Base-by-base conservation (phyloP, 2,329 filamentous ascomycete species). In the Aureobasidium vineae region DNA sequence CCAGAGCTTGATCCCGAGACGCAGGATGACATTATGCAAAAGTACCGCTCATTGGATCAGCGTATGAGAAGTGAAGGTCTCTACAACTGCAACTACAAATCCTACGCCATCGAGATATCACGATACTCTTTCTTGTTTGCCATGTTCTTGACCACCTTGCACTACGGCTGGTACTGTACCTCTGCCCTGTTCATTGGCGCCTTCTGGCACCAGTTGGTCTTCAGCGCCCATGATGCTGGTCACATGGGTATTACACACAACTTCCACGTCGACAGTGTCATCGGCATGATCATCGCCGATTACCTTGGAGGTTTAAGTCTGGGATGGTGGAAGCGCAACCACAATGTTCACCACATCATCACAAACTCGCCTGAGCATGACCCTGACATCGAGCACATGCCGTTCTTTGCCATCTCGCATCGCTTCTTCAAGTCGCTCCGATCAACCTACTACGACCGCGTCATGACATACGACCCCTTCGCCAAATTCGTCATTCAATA, bases 221-320 rank as follows among this genome's bases (percentile, higher is more conserved):
- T 99, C 75, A 89, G 89, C 1, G 95, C 91, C 68, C 95, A 99
- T 77, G 95, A 99, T 81, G 91, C 94, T 60, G 93, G 92, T 7
- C 95, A 99, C 77, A 96, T 97, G 90, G 95, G 91, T 70, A 97
- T 99, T 72, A 99, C 95, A 2, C 94, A 98, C 78, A 84, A 89
- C 75, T 98, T 94, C 76, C 88, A 90, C 59, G 79, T 87, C 43
- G 95, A 99, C 77, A 90, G 89, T 1, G 83, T 90, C 57, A 91
- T 99, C 69, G 94, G 92, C 57, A 97, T 98, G 74, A 79, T 96
- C 70, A 90, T 97, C 73, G 92, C 93, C 63, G 90, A 97, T 76
- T 98, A 90, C 72, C 80, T 95, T 23, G 95, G 95, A 43, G 95
- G 95, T 0, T 79, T 99, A 40, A 97, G 92, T 31, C 80, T 97